Conservation (phyloP, 768 basidiomycete species). For the Nidularia sp. region DNA sequence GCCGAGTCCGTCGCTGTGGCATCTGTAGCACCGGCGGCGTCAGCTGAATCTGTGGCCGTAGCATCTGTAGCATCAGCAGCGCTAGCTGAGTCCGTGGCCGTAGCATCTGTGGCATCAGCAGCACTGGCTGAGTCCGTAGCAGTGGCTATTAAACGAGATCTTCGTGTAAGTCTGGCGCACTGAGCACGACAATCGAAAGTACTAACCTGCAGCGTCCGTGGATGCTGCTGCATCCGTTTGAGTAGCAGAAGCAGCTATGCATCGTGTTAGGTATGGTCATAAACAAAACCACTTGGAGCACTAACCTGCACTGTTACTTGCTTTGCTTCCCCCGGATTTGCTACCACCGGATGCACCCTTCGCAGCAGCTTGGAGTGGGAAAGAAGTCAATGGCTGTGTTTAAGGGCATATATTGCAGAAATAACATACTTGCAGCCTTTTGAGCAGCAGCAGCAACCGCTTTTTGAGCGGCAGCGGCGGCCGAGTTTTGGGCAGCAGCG, state of each 20-base stretch:
- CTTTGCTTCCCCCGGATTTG: constrained; percentile 6
- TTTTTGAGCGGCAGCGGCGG: constrained; percentile 4
- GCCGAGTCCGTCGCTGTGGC: constrained; percentile 10
- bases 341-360: constrained; percentile 9
- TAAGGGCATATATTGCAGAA: no score
- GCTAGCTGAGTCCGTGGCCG: constrained; percentile 6
- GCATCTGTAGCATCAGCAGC: constrained; percentile 2
- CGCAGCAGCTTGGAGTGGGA: neutral
- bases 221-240: no score
- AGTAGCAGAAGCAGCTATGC: no score
- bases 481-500: constrained; percentile 2
- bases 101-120: constrained; percentile 1
- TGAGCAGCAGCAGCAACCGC: constrained; percentile 8
- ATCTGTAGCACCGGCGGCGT: constrained; percentile 9
- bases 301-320: no score
- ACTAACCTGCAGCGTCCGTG: no score
- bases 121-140: constrained; percentile 6
- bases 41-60: constrained; percentile 6
- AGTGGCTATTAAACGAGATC: neutral
- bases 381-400: no score
- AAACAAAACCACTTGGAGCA: no score
- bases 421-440: constrained; percentile 1
- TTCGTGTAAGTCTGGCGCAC: no score
- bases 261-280: no score
- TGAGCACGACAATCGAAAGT: no score